Conservation (phyloP, 495 filamentous ascomycete species). For the Aspergillus panamensis region DNA sequence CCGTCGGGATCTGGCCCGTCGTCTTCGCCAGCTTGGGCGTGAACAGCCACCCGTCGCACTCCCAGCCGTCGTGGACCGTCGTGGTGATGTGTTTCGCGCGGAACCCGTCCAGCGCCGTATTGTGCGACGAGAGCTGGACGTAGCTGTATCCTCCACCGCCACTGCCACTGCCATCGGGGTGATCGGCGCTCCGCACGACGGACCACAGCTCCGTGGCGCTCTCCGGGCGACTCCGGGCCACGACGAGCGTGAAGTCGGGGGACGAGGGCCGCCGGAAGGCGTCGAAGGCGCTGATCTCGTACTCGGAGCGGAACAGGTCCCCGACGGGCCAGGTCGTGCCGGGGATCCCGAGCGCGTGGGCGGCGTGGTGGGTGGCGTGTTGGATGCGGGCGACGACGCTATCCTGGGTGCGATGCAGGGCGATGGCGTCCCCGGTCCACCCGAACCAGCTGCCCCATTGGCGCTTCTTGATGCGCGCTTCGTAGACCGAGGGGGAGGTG, state of each 20-base stretch:
- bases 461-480: not conserved
- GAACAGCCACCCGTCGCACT: constrained; percentile 11
- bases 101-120: constrained; percentile 6
- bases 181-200: not conserved
- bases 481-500: not conserved
- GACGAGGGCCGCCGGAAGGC: not conserved
- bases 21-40: not conserved
- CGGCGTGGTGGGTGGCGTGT: not conserved
- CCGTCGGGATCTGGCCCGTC: not conserved
- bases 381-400: constrained; percentile 2
- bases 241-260: constrained; percentile 3
- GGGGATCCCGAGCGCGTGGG: not conserved
- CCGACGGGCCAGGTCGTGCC: not conserved
- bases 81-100: constrained; percentile 1
- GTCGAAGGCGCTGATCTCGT: constrained; percentile 7
- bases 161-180: no score
- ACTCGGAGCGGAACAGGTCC: constrained; percentile 4
- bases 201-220: constrained; percentile 7
- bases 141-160: not conserved
- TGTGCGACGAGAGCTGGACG: constrained; percentile 9
- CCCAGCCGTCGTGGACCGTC: constrained; percentile 3
- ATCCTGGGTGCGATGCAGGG: not conserved
- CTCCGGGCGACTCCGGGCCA: constrained; percentile 4
- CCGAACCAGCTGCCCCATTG: constrained; percentile 11
- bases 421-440: constrained; percentile 1